A percentile compares a stretch with the other conserved stretches of the same genome.
phyloP scores from a whole-genome alignment of 2,329 filamentous ascomycete species.

The Aspergillus versicolor region DNA sequence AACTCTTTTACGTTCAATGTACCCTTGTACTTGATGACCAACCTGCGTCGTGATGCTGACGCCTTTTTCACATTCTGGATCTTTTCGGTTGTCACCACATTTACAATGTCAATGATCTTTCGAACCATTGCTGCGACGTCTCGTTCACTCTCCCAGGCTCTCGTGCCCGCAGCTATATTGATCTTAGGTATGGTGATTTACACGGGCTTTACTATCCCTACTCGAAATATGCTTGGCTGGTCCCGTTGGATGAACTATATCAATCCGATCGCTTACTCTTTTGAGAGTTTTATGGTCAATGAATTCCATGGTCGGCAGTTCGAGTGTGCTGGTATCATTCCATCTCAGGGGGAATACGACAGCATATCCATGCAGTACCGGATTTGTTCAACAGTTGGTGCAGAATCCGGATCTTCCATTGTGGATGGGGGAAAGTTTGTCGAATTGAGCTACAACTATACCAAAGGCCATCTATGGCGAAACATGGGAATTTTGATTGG shows the following conservation, averaged over 20 bases:
- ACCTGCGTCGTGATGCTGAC: constrained; percentile 70
- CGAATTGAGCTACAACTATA: constrained; percentile 56
- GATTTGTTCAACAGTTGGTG: constrained; percentile 60
- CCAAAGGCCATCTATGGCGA: constrained; percentile 60
- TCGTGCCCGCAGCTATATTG: constrained; percentile 56
- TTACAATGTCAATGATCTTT: constrained; percentile 86
- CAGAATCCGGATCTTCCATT: constrained; percentile 50
- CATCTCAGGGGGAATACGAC: constrained; percentile 43
- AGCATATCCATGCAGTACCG: constrained; percentile 41
- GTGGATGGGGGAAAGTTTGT: constrained; percentile 64
- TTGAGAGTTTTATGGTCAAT: constrained; percentile 78
- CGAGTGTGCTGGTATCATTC: constrained; percentile 46
- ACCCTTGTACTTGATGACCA: constrained; percentile 82
- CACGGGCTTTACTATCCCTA: constrained; percentile 48
- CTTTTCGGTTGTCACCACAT: constrained; percentile 68
- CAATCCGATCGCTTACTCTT: constrained; percentile 75
- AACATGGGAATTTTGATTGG: constrained; percentile 69
- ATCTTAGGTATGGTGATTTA: constrained; percentile 48
- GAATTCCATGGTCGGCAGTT: constrained; percentile 71
- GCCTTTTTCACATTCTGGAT: constrained; percentile 85
- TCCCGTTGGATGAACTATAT: constrained; percentile 81
- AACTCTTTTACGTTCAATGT: constrained; percentile 77
- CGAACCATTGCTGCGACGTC: constrained; percentile 76
- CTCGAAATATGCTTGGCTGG: constrained; percentile 70
- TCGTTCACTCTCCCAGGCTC: constrained; percentile 60